Base-by-base conservation (phyloP, 306 rosid species). In the Inga laurina region DNA sequence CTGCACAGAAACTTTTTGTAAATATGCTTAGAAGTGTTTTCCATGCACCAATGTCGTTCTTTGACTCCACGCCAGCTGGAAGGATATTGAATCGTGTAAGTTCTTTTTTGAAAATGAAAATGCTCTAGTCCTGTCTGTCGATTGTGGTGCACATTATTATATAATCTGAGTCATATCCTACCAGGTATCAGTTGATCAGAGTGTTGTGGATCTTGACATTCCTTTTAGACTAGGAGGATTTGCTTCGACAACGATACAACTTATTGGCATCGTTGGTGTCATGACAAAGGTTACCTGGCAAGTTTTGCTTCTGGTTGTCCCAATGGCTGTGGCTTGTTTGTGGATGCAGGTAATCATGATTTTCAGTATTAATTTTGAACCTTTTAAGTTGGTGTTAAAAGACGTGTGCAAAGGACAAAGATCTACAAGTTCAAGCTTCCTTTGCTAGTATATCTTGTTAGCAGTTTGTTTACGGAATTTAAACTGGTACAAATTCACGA, bases 171-270 rank as follows among this genome's bases (percentile, higher is more conserved):
- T 82, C 43, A 74, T 83, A 76, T 88, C 78, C 22, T 61, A 80
- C 34, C 90, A 94, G 99, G 99, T 97, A 67, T 97, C 99, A 59
- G 69, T 97, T 84, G 99, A 97, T 84, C 99, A 97, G 89, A 94
- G 99, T 87, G 98, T 94, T 73, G 99, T 97, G 90, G 99, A 97
- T 91, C 98, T 97, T 79, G 99, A 97, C 83, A 97, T 97, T 85
- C 99, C 99, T 75, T 97, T 97, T 87, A 92, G 99, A 87, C 98
- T 97, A 41, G 99, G 99, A 48, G 99, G 99, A 70, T 97, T 97
- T 78, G 99, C 99, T 84, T 88, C 99, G 24, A 94, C 99, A 0
- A 97, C 98, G 32, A 97, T 97, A 83, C 99, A 97, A 61, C 95
- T 97, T 81, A 90, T 94, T 66, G 99, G 99, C 85, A 97, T 97